Base-by-base conservation (phyloP, 176 grass and related monocot genomes). In the Aechmea fasciata region DNA sequence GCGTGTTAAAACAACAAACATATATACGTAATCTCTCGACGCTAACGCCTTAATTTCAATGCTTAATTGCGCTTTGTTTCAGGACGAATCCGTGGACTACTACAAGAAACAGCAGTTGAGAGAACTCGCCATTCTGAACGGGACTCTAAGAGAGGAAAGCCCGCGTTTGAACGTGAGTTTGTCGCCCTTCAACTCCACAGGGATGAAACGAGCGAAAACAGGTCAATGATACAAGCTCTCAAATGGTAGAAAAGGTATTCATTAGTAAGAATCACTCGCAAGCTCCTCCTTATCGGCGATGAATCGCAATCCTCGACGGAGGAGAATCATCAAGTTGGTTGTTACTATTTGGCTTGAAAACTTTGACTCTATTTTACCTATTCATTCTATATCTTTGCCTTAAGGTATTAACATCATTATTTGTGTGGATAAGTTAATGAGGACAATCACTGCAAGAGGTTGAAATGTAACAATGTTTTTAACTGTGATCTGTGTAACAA, bases 61-160 rank as follows among this genome's bases (percentile, higher is more conserved):
- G 3, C 8, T 13, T 23, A 20, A 61, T n/a, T 61, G 55, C 4
- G 55, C 55, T 20, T 10, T 61, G 55, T 61, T 61, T 72, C 71
- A 99, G 94, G 94, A 93, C 10, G 94, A 99, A 74, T 88, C 89
- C n/a, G 90, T 93, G 84, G 94, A 99, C 73, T 99, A 88, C 80
- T 93, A 93, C 71, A 99, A 93, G 79, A 93, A 99, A 67, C 90
- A 99, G 70, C 94, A 99, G 25, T 66, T 99, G 66, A 90, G 87
- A 73, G 94, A 99, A 69, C 76, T 99, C 47, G 94, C 94, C 8
- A 99, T 93, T 79, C 71, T 90, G 62, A 99, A 99, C 17, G 94
- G 94, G 66, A 93, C 90, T 2, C 69, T 99, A 65, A 90, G 94
- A 68, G 94, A 99, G 75, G 87, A 99, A 67, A 99, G 87, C 75